Conservation (phyloP, 2,329 filamentous ascomycete genomes). For the Colletotrichum trifolii region DNA sequence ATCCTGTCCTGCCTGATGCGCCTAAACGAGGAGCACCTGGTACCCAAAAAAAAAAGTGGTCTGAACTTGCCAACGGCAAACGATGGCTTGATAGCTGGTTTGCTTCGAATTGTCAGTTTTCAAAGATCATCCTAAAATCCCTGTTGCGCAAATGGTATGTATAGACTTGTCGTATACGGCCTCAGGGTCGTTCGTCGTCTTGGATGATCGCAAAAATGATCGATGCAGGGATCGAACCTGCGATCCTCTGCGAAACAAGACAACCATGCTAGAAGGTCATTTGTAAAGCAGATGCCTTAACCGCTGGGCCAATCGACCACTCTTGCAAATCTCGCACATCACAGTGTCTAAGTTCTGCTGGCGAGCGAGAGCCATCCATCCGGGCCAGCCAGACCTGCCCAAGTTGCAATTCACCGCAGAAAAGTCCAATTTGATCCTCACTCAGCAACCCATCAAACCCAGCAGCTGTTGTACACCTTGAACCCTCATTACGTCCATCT, state of each 20-base stretch:
- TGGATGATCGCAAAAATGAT: slow-evolving; percentile 40
- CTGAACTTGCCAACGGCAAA: too few species aligned
- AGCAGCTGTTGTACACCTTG: background rate
- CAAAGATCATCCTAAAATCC: too few species aligned
- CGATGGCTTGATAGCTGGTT: too few species aligned
- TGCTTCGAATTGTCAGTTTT: too few species aligned
- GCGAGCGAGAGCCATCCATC: background rate
- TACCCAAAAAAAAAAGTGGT: slow-evolving; percentile 7
- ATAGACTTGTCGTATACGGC: too few species aligned
- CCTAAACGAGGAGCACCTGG: slow-evolving; percentile 12
- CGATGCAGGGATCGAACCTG: slow-evolving; percentile 58
- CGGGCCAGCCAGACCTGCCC: too few species aligned
- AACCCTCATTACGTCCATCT: background rate
- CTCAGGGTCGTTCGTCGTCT: too few species aligned
- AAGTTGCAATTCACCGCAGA: too few species aligned
- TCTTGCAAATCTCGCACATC: too few species aligned
- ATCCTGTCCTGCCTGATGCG: slow-evolving; percentile 9
- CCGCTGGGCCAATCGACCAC: slow-evolving; percentile 52
- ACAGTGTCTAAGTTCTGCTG: background rate
- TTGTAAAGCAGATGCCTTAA: slow-evolving; percentile 54
- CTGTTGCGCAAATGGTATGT: too few species aligned
- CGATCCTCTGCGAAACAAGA: slow-evolving; percentile 49
- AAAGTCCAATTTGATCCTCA: too few species aligned
- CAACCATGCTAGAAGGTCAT: too few species aligned
- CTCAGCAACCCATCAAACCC: background rate